Evolutionary conservation across 805 yeast genomes (phyloP).

Genomic region (Priceomyces medius): DNA sequence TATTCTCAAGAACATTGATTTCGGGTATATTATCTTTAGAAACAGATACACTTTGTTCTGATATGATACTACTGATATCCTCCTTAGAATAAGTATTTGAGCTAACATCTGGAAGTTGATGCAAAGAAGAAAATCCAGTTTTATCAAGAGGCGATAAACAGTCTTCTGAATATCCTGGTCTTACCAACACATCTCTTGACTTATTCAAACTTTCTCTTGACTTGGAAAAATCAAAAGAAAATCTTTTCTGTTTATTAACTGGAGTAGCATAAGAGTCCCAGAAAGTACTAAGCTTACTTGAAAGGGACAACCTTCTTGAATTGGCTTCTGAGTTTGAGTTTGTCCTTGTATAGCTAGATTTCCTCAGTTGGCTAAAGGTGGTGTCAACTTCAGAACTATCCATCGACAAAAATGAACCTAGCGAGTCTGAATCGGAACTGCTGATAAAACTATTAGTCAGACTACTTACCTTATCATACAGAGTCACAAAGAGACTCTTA

Average conservation of each 20-base stretch:
- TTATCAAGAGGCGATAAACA: background rate
- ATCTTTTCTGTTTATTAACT: conserved; percentile 10
- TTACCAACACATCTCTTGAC: conserved; percentile 2
- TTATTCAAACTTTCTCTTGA: conserved; percentile 7
- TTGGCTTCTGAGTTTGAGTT: conserved; percentile 5
- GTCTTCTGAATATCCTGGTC: background rate
- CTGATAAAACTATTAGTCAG: background rate
- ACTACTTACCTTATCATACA: background rate
- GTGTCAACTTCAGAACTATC: conserved; percentile 9
- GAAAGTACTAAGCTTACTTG: conserved; percentile 16
- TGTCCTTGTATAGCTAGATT: conserved; percentile 1
- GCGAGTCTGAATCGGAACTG: conserved; percentile 1
- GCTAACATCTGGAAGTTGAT: background rate
- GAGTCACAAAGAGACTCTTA: conserved; percentile 9
- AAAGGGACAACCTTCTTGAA: conserved; percentile 13
- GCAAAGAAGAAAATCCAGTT: background rate
- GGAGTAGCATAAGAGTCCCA: conserved; percentile 21
- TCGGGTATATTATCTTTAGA: background rate
- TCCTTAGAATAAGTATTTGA: background rate
- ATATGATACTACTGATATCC: conserved; percentile 1
- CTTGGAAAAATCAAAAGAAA: conserved; percentile 4
- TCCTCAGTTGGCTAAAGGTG: conserved; percentile 2
- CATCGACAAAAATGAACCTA: conserved; percentile 7
- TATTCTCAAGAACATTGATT: background rate
- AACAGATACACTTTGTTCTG: background rate